These are phyloP conservation scores for Glonium stellatum DNA, from an alignment of 495 filamentous ascomycete genomes.

Conservation along the genomic window DNA sequence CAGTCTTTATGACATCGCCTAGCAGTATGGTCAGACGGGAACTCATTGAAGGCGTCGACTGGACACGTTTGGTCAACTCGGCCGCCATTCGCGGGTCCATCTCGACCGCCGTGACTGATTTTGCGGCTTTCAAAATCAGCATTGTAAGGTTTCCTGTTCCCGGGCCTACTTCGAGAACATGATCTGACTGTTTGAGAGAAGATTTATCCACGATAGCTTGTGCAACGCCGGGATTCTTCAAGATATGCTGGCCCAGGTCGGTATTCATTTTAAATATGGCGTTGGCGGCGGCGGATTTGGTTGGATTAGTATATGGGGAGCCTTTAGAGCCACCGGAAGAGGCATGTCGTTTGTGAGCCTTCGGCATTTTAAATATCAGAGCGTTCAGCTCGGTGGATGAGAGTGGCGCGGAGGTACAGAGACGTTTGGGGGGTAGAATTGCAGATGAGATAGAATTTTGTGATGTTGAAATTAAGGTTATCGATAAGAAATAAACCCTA, in stretches of 20 bases:
- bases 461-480: no score
- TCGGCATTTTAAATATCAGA: neutral
- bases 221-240: conserved; percentile 92
- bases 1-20: conserved; percentile 82
- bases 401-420: no score
- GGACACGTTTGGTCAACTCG: conserved; percentile 89
- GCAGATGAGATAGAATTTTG: no score
- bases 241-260: conserved; percentile 81
- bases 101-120: conserved; percentile 80
- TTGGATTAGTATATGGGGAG: conserved; percentile 50
- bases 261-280: conserved; percentile 87
- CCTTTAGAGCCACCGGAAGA: neutral
- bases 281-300: conserved; percentile 53
- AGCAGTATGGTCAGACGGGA: conserved; percentile 78
- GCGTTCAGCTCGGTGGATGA: no score
- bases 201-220: conserved; percentile 85
- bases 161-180: conserved; percentile 67
- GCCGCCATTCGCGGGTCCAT: conserved; percentile 95
- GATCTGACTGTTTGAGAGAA: conserved; percentile 78
- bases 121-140: conserved; percentile 77
- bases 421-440: no score
- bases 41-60: conserved; percentile 64
- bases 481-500: no score
- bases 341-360: neutral
- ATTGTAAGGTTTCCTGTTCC: conserved; percentile 86